Evolutionary conservation across 352 stramenopile genomes (phyloP).

Genomic region (Phytophthora citrophthora): DNA sequence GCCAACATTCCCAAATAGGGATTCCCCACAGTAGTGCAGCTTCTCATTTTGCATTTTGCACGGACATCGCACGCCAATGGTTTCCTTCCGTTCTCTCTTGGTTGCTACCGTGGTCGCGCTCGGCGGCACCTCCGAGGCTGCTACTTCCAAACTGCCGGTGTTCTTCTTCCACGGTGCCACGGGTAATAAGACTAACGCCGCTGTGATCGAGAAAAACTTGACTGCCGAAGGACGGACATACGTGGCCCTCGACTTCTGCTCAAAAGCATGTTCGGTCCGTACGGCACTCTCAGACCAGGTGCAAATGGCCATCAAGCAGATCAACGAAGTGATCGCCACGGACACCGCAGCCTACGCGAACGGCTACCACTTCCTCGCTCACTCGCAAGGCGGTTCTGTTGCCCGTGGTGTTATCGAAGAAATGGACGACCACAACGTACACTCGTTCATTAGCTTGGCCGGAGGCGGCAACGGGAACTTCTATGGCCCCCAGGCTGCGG

Average conservation of each 20-base stretch:
- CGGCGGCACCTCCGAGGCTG: constrained; percentile 17
- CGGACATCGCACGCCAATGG: constrained; percentile 6
- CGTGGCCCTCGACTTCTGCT: constrained; percentile 51
- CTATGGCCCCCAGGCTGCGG: constrained; percentile 47
- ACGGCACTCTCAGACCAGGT: constrained; percentile 45
- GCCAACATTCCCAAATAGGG: constrained; percentile 9
- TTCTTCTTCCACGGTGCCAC: constrained; percentile 64
- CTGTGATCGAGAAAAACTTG: constrained; percentile 44
- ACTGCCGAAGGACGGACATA: constrained; percentile 44
- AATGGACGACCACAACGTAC: constrained; percentile 63
- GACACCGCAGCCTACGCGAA: constrained; percentile 37
- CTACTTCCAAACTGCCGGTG: constrained; percentile 21
- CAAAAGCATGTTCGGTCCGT: constrained; percentile 43
- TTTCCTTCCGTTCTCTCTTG: constrained; percentile 19
- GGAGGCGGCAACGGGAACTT: constrained; percentile 58
- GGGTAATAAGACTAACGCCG: constrained; percentile 34
- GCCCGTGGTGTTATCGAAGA: constrained; percentile 56
- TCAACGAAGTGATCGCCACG: constrained; percentile 37
- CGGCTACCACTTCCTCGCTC: constrained; percentile 61
- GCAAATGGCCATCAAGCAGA: constrained; percentile 51
- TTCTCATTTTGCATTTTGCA: constrained; percentile 5
- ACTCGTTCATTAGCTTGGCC: constrained; percentile 55
- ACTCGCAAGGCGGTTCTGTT: constrained; percentile 55
- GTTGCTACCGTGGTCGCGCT: constrained; percentile 9
- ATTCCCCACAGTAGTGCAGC: not conserved